phyloP scores from a whole-genome alignment of 768 basidiomycete genomes.

The Porpolomopsis calyptriformis region DNA sequence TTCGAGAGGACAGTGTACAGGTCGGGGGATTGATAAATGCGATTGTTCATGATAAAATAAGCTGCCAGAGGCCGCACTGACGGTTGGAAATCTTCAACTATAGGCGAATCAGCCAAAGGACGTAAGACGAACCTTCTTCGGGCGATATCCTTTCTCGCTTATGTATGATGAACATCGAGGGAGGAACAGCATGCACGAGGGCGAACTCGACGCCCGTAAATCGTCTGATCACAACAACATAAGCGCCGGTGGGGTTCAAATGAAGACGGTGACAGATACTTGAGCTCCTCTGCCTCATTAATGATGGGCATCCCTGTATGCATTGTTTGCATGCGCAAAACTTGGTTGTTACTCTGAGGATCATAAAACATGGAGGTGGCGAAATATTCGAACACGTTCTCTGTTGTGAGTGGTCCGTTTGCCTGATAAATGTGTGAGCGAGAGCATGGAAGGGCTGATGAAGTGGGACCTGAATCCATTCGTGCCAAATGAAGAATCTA shows the following conservation, averaged over 20 bases:
- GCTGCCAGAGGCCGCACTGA: slow-evolving; percentile 68
- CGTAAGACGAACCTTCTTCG: slow-evolving; percentile 55
- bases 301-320: slow-evolving; percentile 66
- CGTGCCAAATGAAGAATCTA: slow-evolving; percentile 84
- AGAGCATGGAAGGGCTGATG: not conserved
- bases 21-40: slow-evolving; percentile 82
- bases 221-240: slow-evolving; percentile 35
- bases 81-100: slow-evolving; percentile 6
- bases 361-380: slow-evolving; percentile 88
- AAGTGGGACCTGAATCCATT: slow-evolving; percentile 63
- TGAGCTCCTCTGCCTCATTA: slow-evolving; percentile 81
- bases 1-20: slow-evolving; percentile 78
- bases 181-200: slow-evolving; percentile 69
- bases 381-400: slow-evolving; percentile 87
- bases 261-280: slow-evolving; percentile 32
- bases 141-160: slow-evolving; percentile 79
- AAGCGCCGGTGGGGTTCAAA: not conserved
- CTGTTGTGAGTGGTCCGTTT: slow-evolving; percentile 62
- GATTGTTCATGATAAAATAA: slow-evolving; percentile 82
- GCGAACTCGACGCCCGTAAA: slow-evolving; percentile 85
- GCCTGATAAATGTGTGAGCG: slow-evolving; percentile 32
- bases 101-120: slow-evolving; percentile 1
- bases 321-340: slow-evolving; percentile 88
- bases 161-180: slow-evolving; percentile 79
- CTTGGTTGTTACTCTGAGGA: slow-evolving; percentile 87